Conservation (phyloP, 2,329 filamentous ascomycete species). For the Beauveria australis region DNA sequence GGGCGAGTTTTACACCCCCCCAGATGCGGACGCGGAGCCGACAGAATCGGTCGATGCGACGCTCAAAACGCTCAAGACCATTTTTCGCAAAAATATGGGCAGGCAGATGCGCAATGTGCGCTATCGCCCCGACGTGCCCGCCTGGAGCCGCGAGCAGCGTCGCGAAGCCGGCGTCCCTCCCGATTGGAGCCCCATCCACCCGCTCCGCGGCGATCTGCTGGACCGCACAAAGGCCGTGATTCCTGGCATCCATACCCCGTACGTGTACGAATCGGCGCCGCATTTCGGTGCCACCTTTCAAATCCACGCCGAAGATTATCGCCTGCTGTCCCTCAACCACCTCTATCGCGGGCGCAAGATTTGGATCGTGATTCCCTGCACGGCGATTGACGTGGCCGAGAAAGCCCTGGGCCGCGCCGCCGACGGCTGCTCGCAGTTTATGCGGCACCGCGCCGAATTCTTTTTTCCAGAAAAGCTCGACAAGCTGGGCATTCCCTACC, state of each 20-base stretch:
- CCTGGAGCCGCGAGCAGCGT: slow-evolving; percentile 29
- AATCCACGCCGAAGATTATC: slow-evolving; percentile 32
- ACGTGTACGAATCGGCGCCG: slow-evolving; percentile 31
- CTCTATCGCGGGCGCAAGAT: slow-evolving; percentile 33
- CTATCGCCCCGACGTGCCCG: slow-evolving; percentile 30
- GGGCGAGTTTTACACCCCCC: slow-evolving; percentile 24
- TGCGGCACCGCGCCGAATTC: slow-evolving; percentile 33
- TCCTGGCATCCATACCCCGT: slow-evolving; percentile 32
- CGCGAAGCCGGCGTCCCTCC: slow-evolving; percentile 26
- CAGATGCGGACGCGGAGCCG: slow-evolving; percentile 17
- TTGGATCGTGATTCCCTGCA: slow-evolving; percentile 30
- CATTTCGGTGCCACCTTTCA: slow-evolving; percentile 32
- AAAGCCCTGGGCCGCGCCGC: slow-evolving; percentile 23
- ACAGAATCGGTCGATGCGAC: slow-evolving; percentile 19
- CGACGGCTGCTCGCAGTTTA: slow-evolving; percentile 29
- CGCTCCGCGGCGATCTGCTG: slow-evolving; percentile 28
- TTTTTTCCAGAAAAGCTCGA: slow-evolving; percentile 32
- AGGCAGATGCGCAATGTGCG: slow-evolving; percentile 29
- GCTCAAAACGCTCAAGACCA: slow-evolving; percentile 25
- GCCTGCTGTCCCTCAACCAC: slow-evolving; percentile 30
- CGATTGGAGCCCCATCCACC: slow-evolving; percentile 28
- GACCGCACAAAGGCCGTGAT: slow-evolving; percentile 30
- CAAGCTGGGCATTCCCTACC: slow-evolving; percentile 29
- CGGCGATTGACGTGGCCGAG: slow-evolving; percentile 27
- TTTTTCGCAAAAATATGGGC: slow-evolving; percentile 28